Evolutionary conservation across 768 basidiomycete genomes (phyloP), one percentile per base, ranked within the genome.

Genomic region (Chlorophyllum brunneum): DNA sequence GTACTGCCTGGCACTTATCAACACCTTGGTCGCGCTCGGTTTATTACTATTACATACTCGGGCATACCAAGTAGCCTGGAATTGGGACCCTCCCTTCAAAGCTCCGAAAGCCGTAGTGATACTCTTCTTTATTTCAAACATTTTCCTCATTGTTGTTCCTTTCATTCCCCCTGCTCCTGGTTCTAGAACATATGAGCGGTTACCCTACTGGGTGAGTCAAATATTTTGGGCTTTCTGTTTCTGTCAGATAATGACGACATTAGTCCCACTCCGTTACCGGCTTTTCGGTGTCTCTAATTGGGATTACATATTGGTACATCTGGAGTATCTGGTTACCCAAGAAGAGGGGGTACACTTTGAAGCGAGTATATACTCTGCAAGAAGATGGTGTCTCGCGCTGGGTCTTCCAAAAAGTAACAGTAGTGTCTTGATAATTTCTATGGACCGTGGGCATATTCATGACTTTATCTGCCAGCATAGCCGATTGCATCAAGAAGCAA

Each of bases 201-300:
- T 89, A 9, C 85, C 86, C 3, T 89, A 88, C 58, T 88, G 81
- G 74, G 86, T 87, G 58, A 59, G 83, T 67, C n/a, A 13, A 9
- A 22, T 16, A 24, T 42, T 39, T 18, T n/a, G n/a, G n/a, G n/a
- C n/a, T n/a, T n/a, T n/a, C n/a, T n/a, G n/a, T n/a, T n/a, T n/a
- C n/a, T n/a, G n/a, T n/a, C n/a, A n/a, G n/a, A n/a, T n/a, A n/a
- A n/a, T n/a, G n/a, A n/a, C n/a, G n/a, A n/a, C n/a, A n/a, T 4
- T 30, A 84, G 81, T 69, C 74, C 2, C 83, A 84, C 51, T 67
- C 76, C 7, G 65, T 71, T n/a, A 68, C 73, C 11, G 75, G 78
- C 0, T 65, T 80, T 49, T 60, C 65, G 0, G 66, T 83, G 0
- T 78, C 79, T 3, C 48, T 75, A 2, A 52, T 81, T 44, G 83